Percentiles rank a stretch among this genome's conserved stretches.
These are phyloP conservation scores for Kwoniella sp. DNA, from an alignment of 768 basidiomycete genomes.

Conservation along the genomic window DNA sequence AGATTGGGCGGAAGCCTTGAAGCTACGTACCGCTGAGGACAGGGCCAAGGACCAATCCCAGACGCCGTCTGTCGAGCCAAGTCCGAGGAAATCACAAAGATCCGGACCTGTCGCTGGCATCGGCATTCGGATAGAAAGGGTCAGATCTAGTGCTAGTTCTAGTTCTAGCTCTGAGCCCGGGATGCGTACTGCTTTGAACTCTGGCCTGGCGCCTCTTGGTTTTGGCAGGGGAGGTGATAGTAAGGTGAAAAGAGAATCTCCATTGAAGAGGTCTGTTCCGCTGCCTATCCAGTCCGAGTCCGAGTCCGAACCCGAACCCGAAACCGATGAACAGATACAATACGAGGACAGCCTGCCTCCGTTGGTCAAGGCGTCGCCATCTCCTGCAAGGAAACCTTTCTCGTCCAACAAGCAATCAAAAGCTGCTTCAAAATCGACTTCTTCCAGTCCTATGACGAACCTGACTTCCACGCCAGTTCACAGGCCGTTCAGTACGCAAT, in stretches of 20 bases:
- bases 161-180: neutral
- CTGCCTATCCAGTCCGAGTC: neutral
- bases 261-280: neutral
- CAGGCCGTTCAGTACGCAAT: neutral
- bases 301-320: neutral
- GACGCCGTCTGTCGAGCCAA: neutral
- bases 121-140: neutral
- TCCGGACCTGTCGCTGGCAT: neutral
- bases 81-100: too few relatives aligned
- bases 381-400: neutral
- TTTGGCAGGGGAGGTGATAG: neutral
- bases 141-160: slow-evolving; percentile 1
- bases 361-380: neutral
- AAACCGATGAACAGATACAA: neutral
- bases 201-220: neutral
- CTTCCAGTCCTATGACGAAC: neutral
- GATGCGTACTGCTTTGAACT: neutral
- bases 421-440: neutral
- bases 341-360: neutral
- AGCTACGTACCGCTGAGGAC: neutral
- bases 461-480: neutral
- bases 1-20: neutral
- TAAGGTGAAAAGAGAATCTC: neutral
- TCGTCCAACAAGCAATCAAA: neutral
- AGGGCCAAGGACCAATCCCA: neutral